phyloP scores from a whole-genome alignment of 805 yeast species.

The Priceomyces castillae region DNA sequence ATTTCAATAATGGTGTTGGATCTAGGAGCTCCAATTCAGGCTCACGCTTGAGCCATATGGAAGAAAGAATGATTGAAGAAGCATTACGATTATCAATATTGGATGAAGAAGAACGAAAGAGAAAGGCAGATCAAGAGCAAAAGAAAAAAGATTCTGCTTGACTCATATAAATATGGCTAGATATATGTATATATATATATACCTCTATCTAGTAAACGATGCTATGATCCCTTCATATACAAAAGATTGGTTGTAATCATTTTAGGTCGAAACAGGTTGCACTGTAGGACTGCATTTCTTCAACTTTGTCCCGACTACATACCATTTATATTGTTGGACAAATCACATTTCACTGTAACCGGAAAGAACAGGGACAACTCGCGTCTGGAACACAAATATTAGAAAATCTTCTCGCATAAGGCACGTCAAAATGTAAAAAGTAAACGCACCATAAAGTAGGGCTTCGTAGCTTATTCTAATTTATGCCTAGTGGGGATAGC shows the following conservation, averaged over 20 bases:
- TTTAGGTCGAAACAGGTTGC: not conserved
- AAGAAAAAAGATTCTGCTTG: slow-evolving; percentile 2
- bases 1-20: slow-evolving; percentile 14
- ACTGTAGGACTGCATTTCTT: not conserved
- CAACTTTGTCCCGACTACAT: not conserved
- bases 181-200: not conserved
- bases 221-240: not conserved
- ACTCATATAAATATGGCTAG: not conserved
- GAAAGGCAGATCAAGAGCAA: slow-evolving; percentile 12
- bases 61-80: slow-evolving; percentile 80
- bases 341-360: not conserved
- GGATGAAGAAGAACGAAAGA: slow-evolving; percentile 60
- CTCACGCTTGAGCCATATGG: slow-evolving; percentile 23
- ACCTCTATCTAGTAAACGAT: slow-evolving; percentile 1
- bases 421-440: too few species aligned
- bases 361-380: not conserved
- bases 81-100: slow-evolving; percentile 73
- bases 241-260: not conserved
- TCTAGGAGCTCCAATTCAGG: slow-evolving; percentile 13
- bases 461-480: too few species aligned
- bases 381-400: not conserved
- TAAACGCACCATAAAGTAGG: too few species aligned
- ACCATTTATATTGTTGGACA: too few species aligned
- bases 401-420: not conserved
- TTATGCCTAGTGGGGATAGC: too few species aligned